Conservation (phyloP, 768 basidiomycete species). For the Trametes cingulata region DNA sequence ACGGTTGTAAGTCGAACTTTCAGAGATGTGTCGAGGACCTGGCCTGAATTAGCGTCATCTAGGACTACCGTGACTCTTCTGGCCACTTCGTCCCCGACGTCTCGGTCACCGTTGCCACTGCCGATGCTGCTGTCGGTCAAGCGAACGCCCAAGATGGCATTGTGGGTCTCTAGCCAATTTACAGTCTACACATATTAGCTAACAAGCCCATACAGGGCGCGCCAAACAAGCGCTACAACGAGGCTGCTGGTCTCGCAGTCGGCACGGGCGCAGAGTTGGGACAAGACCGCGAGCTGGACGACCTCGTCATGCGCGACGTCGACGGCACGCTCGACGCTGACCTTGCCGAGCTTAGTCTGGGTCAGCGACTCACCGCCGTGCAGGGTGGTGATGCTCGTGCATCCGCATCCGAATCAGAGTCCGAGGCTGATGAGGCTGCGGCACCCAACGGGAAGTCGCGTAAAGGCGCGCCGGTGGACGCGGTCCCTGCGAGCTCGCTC, state of each 20-base stretch:
- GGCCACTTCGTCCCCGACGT: slow-evolving; percentile 56
- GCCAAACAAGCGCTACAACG: slow-evolving; percentile 67
- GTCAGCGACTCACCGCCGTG: slow-evolving; percentile 82
- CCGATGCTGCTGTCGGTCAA: slow-evolving; percentile 37
- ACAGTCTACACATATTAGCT: not conserved
- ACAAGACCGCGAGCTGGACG: slow-evolving; percentile 55
- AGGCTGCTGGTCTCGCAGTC: slow-evolving; percentile 60
- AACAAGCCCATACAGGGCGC: slow-evolving; percentile 35
- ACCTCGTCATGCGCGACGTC: slow-evolving; percentile 47
- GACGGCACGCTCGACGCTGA: slow-evolving; percentile 80
- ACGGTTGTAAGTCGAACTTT: slow-evolving; percentile 47
- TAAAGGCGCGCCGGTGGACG: slow-evolving; percentile 34
- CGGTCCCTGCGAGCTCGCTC: slow-evolving; percentile 80
- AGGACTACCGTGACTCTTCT: slow-evolving; percentile 58
- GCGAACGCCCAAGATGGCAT: slow-evolving; percentile 18
- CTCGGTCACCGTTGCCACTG: slow-evolving; percentile 29
- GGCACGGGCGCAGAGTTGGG: slow-evolving; percentile 66
- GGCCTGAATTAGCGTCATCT: slow-evolving; percentile 1
- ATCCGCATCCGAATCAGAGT: slow-evolving; percentile 42
- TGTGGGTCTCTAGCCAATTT: not conserved
- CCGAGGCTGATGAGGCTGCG: slow-evolving; percentile 45
- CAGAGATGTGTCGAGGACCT: not conserved
- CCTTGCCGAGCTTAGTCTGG: slow-evolving; percentile 88
- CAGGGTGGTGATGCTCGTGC: slow-evolving; percentile 48
- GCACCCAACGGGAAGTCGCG: slow-evolving; percentile 25